A percentile compares a stretch with the other conserved stretches of the same genome.
Evolutionary conservation across 768 basidiomycete species (phyloP).

Genomic region (Lactarius pseudohatsudake): DNA sequence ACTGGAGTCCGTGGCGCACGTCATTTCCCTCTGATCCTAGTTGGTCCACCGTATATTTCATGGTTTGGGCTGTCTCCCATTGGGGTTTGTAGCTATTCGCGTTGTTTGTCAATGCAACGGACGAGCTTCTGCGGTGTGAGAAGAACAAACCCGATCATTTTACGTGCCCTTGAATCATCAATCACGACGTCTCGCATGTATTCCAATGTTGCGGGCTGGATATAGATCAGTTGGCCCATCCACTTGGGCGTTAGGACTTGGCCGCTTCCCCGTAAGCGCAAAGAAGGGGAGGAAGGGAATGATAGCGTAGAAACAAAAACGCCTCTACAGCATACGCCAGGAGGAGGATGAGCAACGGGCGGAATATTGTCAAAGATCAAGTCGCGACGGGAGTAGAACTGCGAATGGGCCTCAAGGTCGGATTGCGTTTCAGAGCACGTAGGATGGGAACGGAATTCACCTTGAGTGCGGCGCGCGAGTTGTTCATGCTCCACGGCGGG

Average conservation of each 20-base stretch:
- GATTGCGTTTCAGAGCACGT: background rate
- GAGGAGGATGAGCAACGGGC: slow-evolving; percentile 36
- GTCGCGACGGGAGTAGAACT: slow-evolving; percentile 36
- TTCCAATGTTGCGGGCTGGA: slow-evolving; percentile 38
- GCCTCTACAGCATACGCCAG: slow-evolving; percentile 37
- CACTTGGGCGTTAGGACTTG: slow-evolving; percentile 34
- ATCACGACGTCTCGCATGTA: slow-evolving; percentile 36
- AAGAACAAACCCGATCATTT: slow-evolving; percentile 36
- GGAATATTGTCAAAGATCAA: slow-evolving; percentile 35
- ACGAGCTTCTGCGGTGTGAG: background rate
- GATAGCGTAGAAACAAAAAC: slow-evolving; percentile 37
- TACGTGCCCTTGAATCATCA: slow-evolving; percentile 39
- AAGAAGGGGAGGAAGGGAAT: slow-evolving; percentile 33
- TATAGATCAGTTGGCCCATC: slow-evolving; percentile 36
- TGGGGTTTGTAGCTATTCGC: slow-evolving; percentile 35
- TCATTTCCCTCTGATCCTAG: slow-evolving; percentile 34
- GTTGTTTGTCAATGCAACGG: background rate
- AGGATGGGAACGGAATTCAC: slow-evolving; percentile 25
- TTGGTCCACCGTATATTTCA: slow-evolving; percentile 39
- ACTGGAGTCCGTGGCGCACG: slow-evolving; percentile 14
- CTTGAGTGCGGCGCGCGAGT: slow-evolving; percentile 36
- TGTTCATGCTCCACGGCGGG: slow-evolving; percentile 35
- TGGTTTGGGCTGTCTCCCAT: slow-evolving; percentile 37
- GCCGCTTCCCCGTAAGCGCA: slow-evolving; percentile 27
- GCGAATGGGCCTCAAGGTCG: background rate